These are phyloP conservation scores for Sugiyamaella sp. DNA, from an alignment of 1,139 yeast species.

Conservation along the genomic window DNA sequence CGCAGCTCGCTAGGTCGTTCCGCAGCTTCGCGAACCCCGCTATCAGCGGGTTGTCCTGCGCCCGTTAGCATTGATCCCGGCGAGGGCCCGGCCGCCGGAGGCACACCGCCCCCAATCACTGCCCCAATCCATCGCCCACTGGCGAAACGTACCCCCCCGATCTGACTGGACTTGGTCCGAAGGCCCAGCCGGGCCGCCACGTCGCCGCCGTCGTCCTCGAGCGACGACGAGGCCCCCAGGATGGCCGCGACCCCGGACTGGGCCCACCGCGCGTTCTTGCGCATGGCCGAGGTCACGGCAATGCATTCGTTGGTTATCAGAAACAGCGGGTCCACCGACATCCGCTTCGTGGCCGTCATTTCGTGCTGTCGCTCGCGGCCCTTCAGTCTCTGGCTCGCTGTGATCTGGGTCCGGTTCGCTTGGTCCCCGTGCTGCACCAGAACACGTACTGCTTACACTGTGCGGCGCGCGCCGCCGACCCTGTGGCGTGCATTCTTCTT, in stretches of 20 bases:
- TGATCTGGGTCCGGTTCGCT: too few relatives aligned
- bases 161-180: slow-evolving; percentile 19
- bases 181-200: slow-evolving; percentile 32
- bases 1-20: slow-evolving; percentile 63
- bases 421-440: neutral
- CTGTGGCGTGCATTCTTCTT: too few relatives aligned
- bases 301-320: slow-evolving; percentile 88
- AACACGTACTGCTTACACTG: neutral
- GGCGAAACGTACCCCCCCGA: slow-evolving; percentile 22
- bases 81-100: neutral
- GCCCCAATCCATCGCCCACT: neutral
- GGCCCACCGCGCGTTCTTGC: slow-evolving; percentile 79
- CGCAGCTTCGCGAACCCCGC: slow-evolving; percentile 81
- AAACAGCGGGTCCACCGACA: slow-evolving; percentile 74
- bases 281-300: slow-evolving; percentile 84
- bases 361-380: neutral
- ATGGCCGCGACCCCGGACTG: slow-evolving; percentile 90
- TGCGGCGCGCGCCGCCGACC: neutral
- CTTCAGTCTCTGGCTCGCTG: neutral
- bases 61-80: slow-evolving; percentile 21
- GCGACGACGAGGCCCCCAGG: slow-evolving; percentile 51
- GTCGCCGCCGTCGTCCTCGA: slow-evolving; percentile 46
- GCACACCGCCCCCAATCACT: neutral
- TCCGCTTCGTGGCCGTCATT: slow-evolving; percentile 10
- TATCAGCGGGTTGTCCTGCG: slow-evolving; percentile 63